Percentiles rank a stretch among this genome's conserved stretches.
Evolutionary conservation across 768 basidiomycete species (phyloP).

Genomic region (Rossbeevera mucosa): DNA sequence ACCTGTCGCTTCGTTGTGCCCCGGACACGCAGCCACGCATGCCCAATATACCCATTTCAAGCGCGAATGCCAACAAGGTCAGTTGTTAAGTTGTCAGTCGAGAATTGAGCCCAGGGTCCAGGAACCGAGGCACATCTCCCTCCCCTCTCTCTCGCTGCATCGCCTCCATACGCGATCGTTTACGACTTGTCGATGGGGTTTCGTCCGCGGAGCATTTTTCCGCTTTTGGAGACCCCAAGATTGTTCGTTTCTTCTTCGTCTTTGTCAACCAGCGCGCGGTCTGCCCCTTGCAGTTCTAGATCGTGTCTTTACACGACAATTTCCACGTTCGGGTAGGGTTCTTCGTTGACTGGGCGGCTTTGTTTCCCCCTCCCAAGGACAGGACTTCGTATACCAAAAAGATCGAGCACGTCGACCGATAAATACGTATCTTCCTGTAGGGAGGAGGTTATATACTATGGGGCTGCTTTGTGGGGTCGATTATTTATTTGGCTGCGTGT

Average conservation of each 20-base stretch:
- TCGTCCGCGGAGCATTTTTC: constrained; percentile 2
- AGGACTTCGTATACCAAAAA: not conserved
- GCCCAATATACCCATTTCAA: not conserved
- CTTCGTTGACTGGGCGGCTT: not conserved
- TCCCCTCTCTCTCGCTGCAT: not conserved
- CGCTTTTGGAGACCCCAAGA: not conserved
- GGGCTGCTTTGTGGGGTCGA: not conserved
- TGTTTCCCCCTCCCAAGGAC: not conserved
- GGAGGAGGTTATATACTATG: not conserved
- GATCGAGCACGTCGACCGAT: not conserved
- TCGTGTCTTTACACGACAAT: not conserved
- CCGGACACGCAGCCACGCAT: constrained; percentile 3
- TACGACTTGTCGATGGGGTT: not conserved
- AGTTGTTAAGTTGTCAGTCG: not conserved
- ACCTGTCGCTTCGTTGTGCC: not conserved
- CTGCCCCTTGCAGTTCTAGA: not conserved
- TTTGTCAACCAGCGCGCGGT: not conserved
- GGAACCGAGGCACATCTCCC: constrained; percentile 5
- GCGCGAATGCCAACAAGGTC: not conserved
- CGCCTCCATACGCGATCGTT: not conserved
- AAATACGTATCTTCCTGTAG: not conserved
- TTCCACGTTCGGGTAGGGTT: not conserved
- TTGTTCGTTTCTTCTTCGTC: not conserved
- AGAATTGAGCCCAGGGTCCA: constrained; percentile 1
- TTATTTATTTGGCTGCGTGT: not conserved